phyloP scores from a whole-genome alignment of 2,329 filamentous ascomycete species.

The Aspergillus ruber region DNA sequence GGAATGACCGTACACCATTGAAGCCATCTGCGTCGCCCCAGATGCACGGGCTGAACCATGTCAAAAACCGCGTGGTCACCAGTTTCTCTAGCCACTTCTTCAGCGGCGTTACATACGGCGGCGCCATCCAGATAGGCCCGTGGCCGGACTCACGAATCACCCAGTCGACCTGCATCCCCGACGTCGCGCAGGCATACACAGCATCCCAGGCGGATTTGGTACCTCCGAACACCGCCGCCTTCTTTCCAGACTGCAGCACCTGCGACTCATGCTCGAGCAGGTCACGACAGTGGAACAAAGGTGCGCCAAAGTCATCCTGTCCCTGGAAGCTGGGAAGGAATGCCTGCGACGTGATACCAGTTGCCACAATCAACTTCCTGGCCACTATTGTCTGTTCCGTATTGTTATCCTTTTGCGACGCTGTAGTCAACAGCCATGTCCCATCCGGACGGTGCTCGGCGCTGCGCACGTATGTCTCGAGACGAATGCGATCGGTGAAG shows the following conservation, averaged over 20 bases:
- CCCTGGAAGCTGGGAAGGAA: conserved; percentile 49
- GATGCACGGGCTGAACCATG: conserved; percentile 68
- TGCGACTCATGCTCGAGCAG: conserved; percentile 37
- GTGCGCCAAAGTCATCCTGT: conserved; percentile 44
- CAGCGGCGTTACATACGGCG: conserved; percentile 58
- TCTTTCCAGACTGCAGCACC: conserved; percentile 25
- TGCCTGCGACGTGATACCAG: conserved; percentile 54
- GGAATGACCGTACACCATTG: conserved; percentile 33
- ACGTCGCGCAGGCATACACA: conserved; percentile 51
- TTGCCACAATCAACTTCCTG: conserved; percentile 54
- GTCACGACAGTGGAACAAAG: conserved; percentile 54
- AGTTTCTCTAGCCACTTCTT: conserved; percentile 64
- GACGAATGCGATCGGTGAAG: conserved; percentile 43
- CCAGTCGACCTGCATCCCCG: conserved; percentile 45
- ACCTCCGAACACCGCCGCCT: conserved; percentile 50
- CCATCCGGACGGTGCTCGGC: conserved; percentile 39
- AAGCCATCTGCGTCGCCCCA: conserved; percentile 63
- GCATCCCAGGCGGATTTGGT: conserved; percentile 60
- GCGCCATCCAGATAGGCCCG: conserved; percentile 36
- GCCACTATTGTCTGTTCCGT: conserved; percentile 18
- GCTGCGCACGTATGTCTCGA: conserved; percentile 47
- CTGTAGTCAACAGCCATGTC: conserved; percentile 28
- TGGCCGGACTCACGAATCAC: conserved; percentile 38
- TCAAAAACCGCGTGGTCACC: conserved; percentile 59
- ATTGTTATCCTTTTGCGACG: conserved; percentile 3